Percentiles rank a stretch among this genome's conserved stretches.
Conservation (phyloP, 2,329 filamentous ascomycete genomes). For the Beauveria pseudobassiana region DNA sequence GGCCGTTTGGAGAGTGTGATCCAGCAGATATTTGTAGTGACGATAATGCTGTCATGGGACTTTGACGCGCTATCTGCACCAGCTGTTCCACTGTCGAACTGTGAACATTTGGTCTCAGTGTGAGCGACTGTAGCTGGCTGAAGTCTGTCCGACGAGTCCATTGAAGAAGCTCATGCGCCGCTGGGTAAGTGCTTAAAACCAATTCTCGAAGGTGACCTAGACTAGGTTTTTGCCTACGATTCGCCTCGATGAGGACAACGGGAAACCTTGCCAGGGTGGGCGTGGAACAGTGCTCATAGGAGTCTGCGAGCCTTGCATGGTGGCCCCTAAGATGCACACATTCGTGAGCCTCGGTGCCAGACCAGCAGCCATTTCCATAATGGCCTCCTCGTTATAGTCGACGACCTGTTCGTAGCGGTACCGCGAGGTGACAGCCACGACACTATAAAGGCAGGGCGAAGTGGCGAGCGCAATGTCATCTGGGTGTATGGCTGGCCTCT, state of each 20-base stretch:
- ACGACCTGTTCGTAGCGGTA: background rate
- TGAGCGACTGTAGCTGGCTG: background rate
- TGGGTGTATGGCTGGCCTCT: background rate
- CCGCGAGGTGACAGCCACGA: background rate
- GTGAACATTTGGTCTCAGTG: background rate
- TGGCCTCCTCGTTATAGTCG: background rate
- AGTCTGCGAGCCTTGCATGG: background rate
- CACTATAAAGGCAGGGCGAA: slow-evolving; percentile 7
- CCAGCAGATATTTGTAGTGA: background rate
- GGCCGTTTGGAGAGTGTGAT: too few species aligned
- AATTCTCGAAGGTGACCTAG: background rate
- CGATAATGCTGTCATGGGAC: background rate
- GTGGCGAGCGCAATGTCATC: slow-evolving; percentile 3
- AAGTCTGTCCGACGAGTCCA: background rate
- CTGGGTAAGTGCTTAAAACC: background rate
- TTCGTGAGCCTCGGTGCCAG: slow-evolving; percentile 1
- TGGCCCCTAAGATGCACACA: background rate
- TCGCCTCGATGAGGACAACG: background rate
- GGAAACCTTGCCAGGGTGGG: background rate
- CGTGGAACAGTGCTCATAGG: background rate
- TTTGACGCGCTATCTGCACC: background rate
- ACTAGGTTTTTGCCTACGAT: background rate
- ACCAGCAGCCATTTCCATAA: slow-evolving; percentile 4
- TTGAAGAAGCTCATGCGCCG: background rate
- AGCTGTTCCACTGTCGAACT: background rate